These are phyloP conservation scores for Moricandia arvensis DNA, from an alignment of 345 rosid species.

Conservation along the genomic window DNA sequence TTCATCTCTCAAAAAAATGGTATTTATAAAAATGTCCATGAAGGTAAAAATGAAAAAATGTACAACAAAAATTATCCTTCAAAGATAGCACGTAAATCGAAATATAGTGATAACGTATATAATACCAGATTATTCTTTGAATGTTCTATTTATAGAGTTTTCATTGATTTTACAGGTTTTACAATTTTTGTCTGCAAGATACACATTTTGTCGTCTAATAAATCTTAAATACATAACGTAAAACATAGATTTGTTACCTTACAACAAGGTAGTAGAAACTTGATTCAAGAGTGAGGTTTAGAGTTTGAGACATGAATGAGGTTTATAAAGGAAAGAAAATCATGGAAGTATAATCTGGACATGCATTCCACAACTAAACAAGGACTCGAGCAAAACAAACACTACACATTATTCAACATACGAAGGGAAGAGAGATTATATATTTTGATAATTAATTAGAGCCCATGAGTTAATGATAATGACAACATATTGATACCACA, in stretches of 20 bases:
- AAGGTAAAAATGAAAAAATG: no score
- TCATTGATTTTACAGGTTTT: no score
- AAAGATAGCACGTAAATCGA: background rate
- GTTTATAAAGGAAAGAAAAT: no score
- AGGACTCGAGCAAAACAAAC: background rate
- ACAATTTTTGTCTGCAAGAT: no score
- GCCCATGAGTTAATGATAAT: constrained; percentile 5
- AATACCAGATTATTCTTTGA: background rate
- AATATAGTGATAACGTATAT: no score
- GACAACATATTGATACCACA: constrained; percentile 17
- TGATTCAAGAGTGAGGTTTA: constrained; percentile 11
- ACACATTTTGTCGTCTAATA: background rate
- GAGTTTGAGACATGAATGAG: constrained; percentile 13
- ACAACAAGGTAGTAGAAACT: background rate
- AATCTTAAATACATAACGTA: background rate
- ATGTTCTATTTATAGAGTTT: background rate
- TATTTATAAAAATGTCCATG: no score
- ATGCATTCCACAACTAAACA: constrained; percentile 22
- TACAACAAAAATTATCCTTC: no score
- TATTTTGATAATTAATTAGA: background rate
- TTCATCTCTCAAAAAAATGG: no score
- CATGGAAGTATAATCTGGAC: background rate
- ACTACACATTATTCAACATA: constrained; percentile 7
- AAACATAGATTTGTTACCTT: constrained; percentile 8
- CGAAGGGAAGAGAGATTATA: background rate